Evolutionary conservation across 2,329 filamentous ascomycete species (phyloP).

Genomic region (Fusarium buharicum): DNA sequence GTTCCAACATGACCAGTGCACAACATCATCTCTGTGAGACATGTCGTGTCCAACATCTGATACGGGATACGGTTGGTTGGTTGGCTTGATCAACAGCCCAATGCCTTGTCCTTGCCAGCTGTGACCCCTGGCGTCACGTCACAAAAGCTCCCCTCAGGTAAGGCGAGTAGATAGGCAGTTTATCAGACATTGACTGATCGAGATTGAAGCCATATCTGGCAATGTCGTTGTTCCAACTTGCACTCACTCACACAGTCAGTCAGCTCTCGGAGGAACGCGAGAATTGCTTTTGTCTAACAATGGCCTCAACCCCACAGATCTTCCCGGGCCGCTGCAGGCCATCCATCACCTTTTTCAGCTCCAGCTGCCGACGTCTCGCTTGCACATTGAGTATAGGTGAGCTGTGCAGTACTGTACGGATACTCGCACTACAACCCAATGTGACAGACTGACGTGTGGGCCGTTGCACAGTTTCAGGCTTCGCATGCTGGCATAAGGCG

Average conservation of each 20-base stretch:
- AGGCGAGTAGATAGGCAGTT: slow-evolving; percentile 2
- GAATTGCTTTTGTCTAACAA: slow-evolving; percentile 21
- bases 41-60: slow-evolving; percentile 10
- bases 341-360: slow-evolving; percentile 36
- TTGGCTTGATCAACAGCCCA: slow-evolving; percentile 14
- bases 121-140: not conserved
- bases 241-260: no score
- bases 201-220: not conserved
- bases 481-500: not conserved
- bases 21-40: slow-evolving; percentile 37
- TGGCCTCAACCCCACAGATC: slow-evolving; percentile 35
- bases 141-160: not conserved
- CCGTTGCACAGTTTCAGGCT: slow-evolving; percentile 18
- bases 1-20: slow-evolving; percentile 14
- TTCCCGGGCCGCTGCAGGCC: slow-evolving; percentile 34
- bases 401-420: not conserved
- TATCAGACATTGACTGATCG: not conserved
- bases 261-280: slow-evolving; percentile 19
- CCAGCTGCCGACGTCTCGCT: slow-evolving; percentile 25
- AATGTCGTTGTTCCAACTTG: not conserved
- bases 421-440: slow-evolving; percentile 13
- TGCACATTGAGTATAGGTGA: slow-evolving; percentile 24
- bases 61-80: slow-evolving; percentile 12
- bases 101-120: slow-evolving; percentile 9
- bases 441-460: slow-evolving; percentile 10